Evolutionary conservation across 2,329 filamentous ascomycete species (phyloP).

Genomic region (Periconia macrospinosa): DNA sequence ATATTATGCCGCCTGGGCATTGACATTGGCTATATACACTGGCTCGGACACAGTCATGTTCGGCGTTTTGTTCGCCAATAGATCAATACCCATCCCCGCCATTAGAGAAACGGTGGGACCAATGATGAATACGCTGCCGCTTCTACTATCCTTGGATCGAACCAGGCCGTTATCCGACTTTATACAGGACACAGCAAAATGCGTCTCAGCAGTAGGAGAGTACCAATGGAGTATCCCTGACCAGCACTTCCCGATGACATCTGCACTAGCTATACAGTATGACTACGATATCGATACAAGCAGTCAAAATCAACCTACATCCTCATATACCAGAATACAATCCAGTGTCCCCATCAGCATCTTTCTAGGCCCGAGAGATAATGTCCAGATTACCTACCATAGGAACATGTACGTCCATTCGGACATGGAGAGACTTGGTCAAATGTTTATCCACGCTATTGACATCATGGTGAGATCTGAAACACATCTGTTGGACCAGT

Average conservation of each 20-base stretch:
- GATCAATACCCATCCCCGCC: constrained; percentile 35
- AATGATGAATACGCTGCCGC: constrained; percentile 31
- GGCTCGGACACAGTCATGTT: constrained; percentile 37
- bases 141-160: constrained; percentile 8
- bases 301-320: constrained; percentile 9
- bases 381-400: no score
- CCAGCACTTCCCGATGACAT: constrained; percentile 5
- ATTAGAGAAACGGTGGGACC: constrained; percentile 37
- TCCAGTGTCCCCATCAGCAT: no score
- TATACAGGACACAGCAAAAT: constrained; percentile 5
- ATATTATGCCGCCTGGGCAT: constrained; percentile 43
- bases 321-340: constrained; percentile 2
- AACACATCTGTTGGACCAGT: constrained; percentile 7
- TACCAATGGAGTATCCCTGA: constrained; percentile 14
- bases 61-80: constrained; percentile 40
- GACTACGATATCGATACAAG: background rate
- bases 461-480: no score
- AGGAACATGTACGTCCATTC: no score
- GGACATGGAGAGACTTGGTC: no score
- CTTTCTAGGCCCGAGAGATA: no score
- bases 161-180: constrained; percentile 3
- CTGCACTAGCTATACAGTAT: no score
- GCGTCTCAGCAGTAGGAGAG: constrained; percentile 3
- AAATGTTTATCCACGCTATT: no score
- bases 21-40: constrained; percentile 33